Evolutionary conservation across 495 filamentous ascomycete species (phyloP), one percentile per base, ranked within the genome.

Genomic region (Chaetomium tenue): DNA sequence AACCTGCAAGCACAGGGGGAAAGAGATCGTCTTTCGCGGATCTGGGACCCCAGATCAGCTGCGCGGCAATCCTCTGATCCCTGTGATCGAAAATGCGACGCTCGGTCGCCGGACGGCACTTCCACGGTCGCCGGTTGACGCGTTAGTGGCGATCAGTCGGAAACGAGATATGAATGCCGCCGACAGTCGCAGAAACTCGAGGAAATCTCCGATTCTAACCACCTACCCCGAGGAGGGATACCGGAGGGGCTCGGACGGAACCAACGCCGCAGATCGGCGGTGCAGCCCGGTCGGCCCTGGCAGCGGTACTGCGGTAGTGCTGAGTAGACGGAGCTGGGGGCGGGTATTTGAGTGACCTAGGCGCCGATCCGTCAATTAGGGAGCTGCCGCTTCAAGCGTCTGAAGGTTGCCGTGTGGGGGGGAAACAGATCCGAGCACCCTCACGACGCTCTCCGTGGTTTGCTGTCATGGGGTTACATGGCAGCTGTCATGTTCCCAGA

Each of bases 1-100:
- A 58, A 54, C 47, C 61, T 57, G 63, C 60, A 71, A 58, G 56
- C 50, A 63, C 70, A 66, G 66, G 65, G 69, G 61, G 60, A 51
- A 46, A 58, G 68, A 68, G 71, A 73, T 73, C 71, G 71, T 60
- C 67, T 58, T 63, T 59, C 18, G 70, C 61, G 66, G 58, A 70
- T 71, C 71, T 63, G 61, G 64, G 58, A 67, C 61, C 69, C 68
- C 68, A 68, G 71, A 74, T 72, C 71, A 74, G 70, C 72, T 71
- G 69, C 58, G 64, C 65, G 65, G 66, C 63, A 63, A 64, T 66
- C 57, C 61, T 44, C 63, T 64, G 67, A 75, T 68, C 72, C 72
- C 67, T 73, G 72, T 71, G 71, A 73, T 70, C 63, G 66, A 56
- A 59, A 46, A 59, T 62, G 48, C 50, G 47, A 68, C 64, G 33